Evolutionary conservation across 129 eudicot genomes (phyloP).

Genomic region (Flaveria sonorensis): DNA sequence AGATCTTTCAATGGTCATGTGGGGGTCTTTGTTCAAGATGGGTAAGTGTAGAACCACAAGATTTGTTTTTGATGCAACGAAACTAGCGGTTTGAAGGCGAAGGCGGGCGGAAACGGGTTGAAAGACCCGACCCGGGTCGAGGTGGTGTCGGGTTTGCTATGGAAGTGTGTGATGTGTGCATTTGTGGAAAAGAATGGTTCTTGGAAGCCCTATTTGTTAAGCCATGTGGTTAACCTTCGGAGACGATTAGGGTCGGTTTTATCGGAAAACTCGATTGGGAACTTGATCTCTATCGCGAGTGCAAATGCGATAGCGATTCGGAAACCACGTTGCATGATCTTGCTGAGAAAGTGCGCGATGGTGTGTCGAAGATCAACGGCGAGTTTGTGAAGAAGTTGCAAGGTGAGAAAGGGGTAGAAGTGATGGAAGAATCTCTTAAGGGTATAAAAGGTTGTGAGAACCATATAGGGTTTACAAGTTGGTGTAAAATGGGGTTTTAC

Average conservation of each 20-base stretch:
- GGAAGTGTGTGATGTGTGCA: slow-evolving; percentile 45
- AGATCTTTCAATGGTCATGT: slow-evolving; percentile 58
- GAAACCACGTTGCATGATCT: slow-evolving; percentile 26
- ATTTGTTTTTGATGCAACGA: slow-evolving; percentile 50
- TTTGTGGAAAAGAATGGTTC: slow-evolving; percentile 27
- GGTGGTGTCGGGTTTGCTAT: slow-evolving; percentile 53
- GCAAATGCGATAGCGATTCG: slow-evolving; percentile 29
- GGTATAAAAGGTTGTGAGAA: slow-evolving; percentile 43
- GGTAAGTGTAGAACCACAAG: slow-evolving; percentile 57
- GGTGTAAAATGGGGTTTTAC: slow-evolving; percentile 68
- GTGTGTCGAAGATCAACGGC: slow-evolving; percentile 45
- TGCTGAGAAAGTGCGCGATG: slow-evolving; percentile 37
- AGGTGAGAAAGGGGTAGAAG: slow-evolving; percentile 34
- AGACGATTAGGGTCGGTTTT: slow-evolving; percentile 40
- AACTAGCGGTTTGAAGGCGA: slow-evolving; percentile 40
- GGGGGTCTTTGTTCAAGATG: slow-evolving; percentile 59
- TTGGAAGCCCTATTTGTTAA: slow-evolving; percentile 44
- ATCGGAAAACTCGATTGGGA: slow-evolving; percentile 52
- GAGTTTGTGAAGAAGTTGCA: slow-evolving; percentile 54
- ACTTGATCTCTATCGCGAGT: slow-evolving; percentile 59
- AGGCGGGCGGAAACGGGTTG: background rate
- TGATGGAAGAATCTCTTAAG: slow-evolving; percentile 46
- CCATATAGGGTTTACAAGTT: slow-evolving; percentile 52
- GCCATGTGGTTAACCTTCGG: slow-evolving; percentile 61
- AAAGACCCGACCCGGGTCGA: slow-evolving; percentile 48